phyloP scores from a whole-genome alignment of 495 filamentous ascomycete genomes.

The Podospora conica region DNA sequence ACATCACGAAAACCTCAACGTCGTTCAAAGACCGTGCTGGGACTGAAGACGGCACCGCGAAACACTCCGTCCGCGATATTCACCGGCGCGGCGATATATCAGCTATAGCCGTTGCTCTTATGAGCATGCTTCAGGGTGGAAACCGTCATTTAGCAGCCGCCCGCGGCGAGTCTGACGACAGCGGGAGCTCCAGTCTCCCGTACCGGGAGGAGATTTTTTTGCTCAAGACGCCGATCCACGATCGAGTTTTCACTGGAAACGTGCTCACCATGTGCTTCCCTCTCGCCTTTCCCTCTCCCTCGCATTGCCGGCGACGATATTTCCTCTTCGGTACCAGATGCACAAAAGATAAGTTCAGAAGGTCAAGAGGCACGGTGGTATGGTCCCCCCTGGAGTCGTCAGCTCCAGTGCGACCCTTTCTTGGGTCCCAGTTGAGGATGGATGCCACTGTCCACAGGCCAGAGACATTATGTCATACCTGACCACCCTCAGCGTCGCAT shows the following conservation, averaged over 20 bases:
- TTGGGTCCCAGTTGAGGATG: neutral
- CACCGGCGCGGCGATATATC: neutral
- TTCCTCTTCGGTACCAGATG: neutral
- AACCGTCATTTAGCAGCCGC: neutral
- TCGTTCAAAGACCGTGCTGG: neutral
- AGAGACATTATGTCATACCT: conserved; percentile 11
- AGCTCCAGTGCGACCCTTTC: neutral
- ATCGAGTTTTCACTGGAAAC: neutral
- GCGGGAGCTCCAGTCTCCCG: neutral
- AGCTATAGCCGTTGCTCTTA: neutral
- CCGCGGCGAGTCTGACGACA: neutral
- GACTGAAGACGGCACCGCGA: neutral
- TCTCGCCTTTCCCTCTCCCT: neutral
- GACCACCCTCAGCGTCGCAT: neutral
- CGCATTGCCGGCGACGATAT: neutral
- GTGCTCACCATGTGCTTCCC: neutral
- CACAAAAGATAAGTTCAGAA: neutral
- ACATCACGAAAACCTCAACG: neutral
- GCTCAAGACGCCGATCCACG: neutral
- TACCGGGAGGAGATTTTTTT: neutral
- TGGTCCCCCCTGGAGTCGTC: neutral
- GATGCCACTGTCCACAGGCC: neutral
- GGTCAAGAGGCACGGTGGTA: neutral
- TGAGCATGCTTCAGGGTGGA: neutral
- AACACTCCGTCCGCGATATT: neutral